Evolutionary conservation across 305 asterid species (phyloP).

Genomic region (Fraxinus xanthoxyloides): DNA sequence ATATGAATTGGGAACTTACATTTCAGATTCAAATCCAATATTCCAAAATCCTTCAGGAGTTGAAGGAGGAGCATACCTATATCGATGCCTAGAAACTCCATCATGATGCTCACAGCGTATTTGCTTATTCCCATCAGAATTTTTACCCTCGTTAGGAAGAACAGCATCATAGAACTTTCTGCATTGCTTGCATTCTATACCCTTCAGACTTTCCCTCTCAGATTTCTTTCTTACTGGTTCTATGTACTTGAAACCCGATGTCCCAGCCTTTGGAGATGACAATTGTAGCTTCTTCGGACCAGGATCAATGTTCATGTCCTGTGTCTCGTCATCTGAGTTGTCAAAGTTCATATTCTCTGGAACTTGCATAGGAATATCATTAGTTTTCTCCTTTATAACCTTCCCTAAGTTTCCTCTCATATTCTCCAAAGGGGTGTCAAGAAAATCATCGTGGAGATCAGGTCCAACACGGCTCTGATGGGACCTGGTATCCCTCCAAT

Average conservation of each 20-base stretch:
- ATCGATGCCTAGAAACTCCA: constrained; percentile 94
- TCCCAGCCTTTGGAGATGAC: constrained; percentile 47
- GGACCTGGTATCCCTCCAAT: constrained; percentile 94
- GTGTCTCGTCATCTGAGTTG: constrained; percentile 73
- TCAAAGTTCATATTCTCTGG: constrained; percentile 35
- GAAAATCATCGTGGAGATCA: constrained; percentile 88
- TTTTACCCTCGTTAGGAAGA: constrained; percentile 49
- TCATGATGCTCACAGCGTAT: constrained; percentile 87
- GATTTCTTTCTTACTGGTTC: constrained; percentile 82
- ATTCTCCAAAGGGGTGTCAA: constrained; percentile 84
- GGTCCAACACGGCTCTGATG: constrained; percentile 81
- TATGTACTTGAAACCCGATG: constrained; percentile 66
- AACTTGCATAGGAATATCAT: constrained; percentile 29
- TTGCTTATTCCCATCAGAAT: constrained; percentile 35
- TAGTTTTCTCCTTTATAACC: constrained; percentile 38
- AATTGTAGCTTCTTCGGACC: constrained; percentile 36
- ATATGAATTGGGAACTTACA: constrained; percentile 33
- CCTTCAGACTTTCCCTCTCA: constrained; percentile 77
- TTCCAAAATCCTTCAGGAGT: constrained; percentile 98
- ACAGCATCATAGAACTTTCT: constrained; percentile 89
- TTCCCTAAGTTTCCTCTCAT: constrained; percentile 52
- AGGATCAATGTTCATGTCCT: constrained; percentile 53
- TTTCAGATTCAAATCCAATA: constrained; percentile 89
- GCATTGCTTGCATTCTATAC: constrained; percentile 90
- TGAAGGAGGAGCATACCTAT: constrained; percentile 81